phyloP scores from a whole-genome alignment of 164 flowering plant genomes.

The Hamamelis virginiana region DNA sequence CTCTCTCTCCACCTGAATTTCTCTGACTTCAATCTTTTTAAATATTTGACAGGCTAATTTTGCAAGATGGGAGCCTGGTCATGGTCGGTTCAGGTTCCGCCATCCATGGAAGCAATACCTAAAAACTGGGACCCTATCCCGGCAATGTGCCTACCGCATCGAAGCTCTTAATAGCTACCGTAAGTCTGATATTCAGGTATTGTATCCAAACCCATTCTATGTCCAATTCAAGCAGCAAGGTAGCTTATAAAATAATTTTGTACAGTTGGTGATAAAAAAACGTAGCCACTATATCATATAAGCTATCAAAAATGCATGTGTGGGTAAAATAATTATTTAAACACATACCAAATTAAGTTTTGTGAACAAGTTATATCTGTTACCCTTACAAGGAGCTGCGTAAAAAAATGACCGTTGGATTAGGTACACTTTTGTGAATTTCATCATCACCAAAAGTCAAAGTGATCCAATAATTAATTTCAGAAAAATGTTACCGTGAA shows the following conservation, averaged over 20 bases:
- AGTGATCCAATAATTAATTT: no score
- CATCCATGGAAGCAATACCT: constrained; percentile 54
- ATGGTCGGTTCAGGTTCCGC: constrained; percentile 32
- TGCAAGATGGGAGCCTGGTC: constrained; percentile 52
- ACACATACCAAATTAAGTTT: background rate
- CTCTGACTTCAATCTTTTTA: background rate
- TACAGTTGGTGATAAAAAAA: no score
- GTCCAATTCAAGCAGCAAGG: no score
- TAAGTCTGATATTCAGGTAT: constrained; percentile 26
- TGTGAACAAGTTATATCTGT: background rate
- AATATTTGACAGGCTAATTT: constrained; percentile 39
- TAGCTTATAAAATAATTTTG: no score
- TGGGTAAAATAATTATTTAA: no score
- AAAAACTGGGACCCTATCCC: constrained; percentile 24
- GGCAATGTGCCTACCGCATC: constrained; percentile 37
- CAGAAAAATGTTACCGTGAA: no score
- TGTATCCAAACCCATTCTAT: background rate
- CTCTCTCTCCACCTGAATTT: background rate
- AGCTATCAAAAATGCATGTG: no score
- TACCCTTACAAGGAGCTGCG: no score
- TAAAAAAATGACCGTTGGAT: no score
- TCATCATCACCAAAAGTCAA: no score
- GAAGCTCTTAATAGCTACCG: constrained; percentile 34
- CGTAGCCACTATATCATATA: no score
- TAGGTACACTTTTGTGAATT: no score